Conservation (phyloP, 2,329 filamentous ascomycete genomes). For the Sphaerulina populicola region DNA sequence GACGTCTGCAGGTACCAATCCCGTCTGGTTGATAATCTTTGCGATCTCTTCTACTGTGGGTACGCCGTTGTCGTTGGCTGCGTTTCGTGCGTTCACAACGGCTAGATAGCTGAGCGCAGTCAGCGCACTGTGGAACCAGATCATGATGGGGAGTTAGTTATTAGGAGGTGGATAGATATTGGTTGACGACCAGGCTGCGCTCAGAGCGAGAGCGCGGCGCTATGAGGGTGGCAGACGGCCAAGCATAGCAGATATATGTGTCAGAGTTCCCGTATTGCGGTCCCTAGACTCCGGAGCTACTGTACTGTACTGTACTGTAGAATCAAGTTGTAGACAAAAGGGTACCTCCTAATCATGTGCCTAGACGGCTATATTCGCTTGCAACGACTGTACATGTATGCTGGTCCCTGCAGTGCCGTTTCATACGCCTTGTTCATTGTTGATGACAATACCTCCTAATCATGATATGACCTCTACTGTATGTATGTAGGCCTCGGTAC, state of each 20-base stretch:
- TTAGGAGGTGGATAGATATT: no score
- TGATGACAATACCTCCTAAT: no score
- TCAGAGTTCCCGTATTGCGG: not conserved
- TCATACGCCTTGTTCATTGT: no score
- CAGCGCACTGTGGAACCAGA: not conserved
- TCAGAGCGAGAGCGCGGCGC: not conserved
- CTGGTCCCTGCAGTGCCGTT: no score
- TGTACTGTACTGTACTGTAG: no score
- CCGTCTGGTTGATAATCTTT: constrained; percentile 9
- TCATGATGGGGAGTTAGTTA: not conserved
- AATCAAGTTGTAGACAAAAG: no score
- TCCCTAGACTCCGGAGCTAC: no score
- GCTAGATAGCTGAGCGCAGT: not conserved
- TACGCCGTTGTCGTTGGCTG: not conserved
- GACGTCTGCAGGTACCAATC: constrained; percentile 13
- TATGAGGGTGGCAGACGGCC: not conserved
- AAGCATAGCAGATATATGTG: not conserved
- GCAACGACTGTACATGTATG: no score
- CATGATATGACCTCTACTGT: no score
- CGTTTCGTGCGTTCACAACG: not conserved
- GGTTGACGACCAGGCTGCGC: not conserved
- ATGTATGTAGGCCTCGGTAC: no score
- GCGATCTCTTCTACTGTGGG: constrained; percentile 7
- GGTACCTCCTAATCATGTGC: no score
- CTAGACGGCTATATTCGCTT: no score